Evolutionary conservation across 139 green algal species (phyloP), one percentile per base, ranked within the genome.

Genomic region (Coelastrella sp.): DNA sequence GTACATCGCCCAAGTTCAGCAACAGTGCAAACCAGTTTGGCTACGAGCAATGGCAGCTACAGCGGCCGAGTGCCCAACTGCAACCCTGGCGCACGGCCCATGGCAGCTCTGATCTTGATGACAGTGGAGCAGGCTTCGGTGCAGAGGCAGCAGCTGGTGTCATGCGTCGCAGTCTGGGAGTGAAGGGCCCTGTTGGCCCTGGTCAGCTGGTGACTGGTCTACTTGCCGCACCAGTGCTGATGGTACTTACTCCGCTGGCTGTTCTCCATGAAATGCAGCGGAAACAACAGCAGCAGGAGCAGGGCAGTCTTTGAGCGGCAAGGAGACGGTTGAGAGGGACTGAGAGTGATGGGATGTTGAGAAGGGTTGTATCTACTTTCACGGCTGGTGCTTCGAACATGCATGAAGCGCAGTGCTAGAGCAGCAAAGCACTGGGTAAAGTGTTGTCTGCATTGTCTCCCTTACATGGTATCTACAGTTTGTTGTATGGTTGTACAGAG

Each of bases 181-280:
- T 76, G 68, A 76, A 76, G 68, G 57, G 70, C 35, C 35, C 27
- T 70, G 57, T 27, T n/a, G 19, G 84, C 35, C 35, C 22, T 59
- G 87, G 87, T 15, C 87, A 87, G 87, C 7, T 91, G 78, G 65
- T 91, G 63, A 79, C 63, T 12, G 87, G 87, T 17, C 63, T 91
- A 6, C 65, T 80, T 57, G 87, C 78, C 25, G 87, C 87, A 15
- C 87, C 87, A n/a, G 35, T 91, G 87, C 12, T 91, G 87, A 24
- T 78, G 27, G 78, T 79, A 66, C 20, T 91, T 10, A 79, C 78
- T 24, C 87, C 78, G 25, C 87, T 91, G 35, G 87, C 78, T 10
- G 8, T 87, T 7, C 11, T 91, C 15, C 60, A 15, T 11, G 78
- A 91, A 63, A 19, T 80, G 87, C 87, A 90, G 87, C 75, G 87